phyloP scores from a whole-genome alignment of 2,329 filamentous ascomycete species.

The Pyrenophora tritici-repentis region DNA sequence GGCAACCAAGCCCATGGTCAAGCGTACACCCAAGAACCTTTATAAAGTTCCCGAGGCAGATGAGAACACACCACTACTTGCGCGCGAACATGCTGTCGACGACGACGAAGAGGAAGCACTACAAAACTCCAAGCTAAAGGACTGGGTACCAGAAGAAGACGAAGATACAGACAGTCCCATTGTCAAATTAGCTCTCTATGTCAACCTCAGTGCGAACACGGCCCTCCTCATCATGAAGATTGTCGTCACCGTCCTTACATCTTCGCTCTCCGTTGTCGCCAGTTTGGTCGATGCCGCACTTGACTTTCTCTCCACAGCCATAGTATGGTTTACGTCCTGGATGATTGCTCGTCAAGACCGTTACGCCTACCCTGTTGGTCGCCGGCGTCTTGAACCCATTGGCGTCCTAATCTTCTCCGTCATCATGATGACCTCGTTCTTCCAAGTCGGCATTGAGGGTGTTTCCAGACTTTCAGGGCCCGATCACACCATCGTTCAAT shows the following conservation, averaged over 20 bases:
- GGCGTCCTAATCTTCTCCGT: conserved; percentile 80
- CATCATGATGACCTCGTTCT: conserved; percentile 85
- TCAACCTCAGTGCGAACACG: conserved; percentile 80
- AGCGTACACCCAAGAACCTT: conserved; percentile 76
- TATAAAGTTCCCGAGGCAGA: conserved; percentile 69
- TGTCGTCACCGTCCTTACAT: conserved; percentile 75
- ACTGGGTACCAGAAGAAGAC: conserved; percentile 70
- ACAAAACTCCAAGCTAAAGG: conserved; percentile 63
- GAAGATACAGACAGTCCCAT: conserved; percentile 75
- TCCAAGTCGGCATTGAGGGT: conserved; percentile 75
- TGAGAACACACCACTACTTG: conserved; percentile 68
- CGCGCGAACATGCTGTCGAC: conserved; percentile 49
- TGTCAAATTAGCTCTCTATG: conserved; percentile 84
- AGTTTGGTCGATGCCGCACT: conserved; percentile 78
- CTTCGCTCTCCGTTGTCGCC: conserved; percentile 79
- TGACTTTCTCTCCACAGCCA: conserved; percentile 80
- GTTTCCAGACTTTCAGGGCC: conserved; percentile 64
- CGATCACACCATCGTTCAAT: conserved; percentile 71
- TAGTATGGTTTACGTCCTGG: conserved; percentile 78
- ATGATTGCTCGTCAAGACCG: conserved; percentile 75
- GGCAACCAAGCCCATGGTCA: conserved; percentile 39
- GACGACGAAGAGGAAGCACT: conserved; percentile 46
- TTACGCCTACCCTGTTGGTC: conserved; percentile 78
- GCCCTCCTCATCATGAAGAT: conserved; percentile 77
- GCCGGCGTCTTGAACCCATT: conserved; percentile 75